phyloP scores from a whole-genome alignment of 768 basidiomycete species.

The Galerina marginata region DNA sequence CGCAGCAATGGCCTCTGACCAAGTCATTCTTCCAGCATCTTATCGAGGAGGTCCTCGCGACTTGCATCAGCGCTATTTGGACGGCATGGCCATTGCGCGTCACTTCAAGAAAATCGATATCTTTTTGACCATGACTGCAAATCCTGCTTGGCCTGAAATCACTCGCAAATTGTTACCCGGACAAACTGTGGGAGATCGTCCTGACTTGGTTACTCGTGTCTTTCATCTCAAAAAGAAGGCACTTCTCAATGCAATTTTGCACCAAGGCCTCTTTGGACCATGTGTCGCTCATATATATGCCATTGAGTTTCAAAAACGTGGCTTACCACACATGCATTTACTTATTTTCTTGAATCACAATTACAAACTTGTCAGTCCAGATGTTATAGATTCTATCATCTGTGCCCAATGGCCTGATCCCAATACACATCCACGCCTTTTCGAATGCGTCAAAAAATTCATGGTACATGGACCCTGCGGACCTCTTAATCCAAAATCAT shows the following conservation, averaged over 20 bases:
- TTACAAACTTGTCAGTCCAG: constrained; percentile 27
- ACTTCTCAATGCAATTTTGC: constrained; percentile 38
- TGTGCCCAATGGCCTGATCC: constrained; percentile 47
- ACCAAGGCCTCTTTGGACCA: constrained; percentile 44
- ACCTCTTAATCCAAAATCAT: constrained; percentile 27
- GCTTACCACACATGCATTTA: constrained; percentile 54
- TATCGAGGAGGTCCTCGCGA: constrained; percentile 35
- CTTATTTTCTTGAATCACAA: constrained; percentile 45
- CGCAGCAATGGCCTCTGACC: no score
- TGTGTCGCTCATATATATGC: constrained; percentile 46
- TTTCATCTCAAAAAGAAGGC: constrained; percentile 48
- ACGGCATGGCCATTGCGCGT: constrained; percentile 46
- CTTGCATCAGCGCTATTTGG: constrained; percentile 48
- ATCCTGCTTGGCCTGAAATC: constrained; percentile 53
- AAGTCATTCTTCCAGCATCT: constrained; percentile 39
- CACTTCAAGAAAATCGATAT: constrained; percentile 41
- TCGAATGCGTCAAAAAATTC: constrained; percentile 36
- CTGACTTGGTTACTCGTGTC: constrained; percentile 51
- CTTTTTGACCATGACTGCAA: constrained; percentile 56
- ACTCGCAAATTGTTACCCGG: constrained; percentile 38
- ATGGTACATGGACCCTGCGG: constrained; percentile 45
- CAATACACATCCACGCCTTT: constrained; percentile 41
- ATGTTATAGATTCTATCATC: constrained; percentile 43
- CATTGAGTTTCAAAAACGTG: constrained; percentile 60
- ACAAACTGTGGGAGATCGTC: constrained; percentile 36